These are phyloP conservation scores for Cladorrhinum sp. DNA, from an alignment of 2,329 filamentous ascomycete species.

Conservation along the genomic window DNA sequence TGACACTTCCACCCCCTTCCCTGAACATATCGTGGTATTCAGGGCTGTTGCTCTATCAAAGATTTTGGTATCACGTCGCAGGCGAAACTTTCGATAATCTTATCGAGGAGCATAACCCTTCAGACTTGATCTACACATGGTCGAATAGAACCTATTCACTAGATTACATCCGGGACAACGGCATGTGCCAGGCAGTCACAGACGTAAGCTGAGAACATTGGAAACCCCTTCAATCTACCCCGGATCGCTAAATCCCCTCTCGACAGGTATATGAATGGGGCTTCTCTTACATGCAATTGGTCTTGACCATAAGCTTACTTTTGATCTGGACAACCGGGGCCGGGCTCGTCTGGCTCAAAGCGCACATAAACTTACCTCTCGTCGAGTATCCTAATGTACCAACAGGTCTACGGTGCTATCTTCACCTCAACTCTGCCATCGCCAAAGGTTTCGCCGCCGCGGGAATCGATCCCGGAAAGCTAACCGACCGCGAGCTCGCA, in stretches of 20 bases:
- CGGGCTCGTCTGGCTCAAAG: background rate
- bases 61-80: too few species aligned
- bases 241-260: too few species aligned
- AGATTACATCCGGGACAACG: background rate
- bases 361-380: background rate
- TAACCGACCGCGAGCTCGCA: background rate
- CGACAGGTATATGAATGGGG: background rate
- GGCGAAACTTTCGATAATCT: too few species aligned
- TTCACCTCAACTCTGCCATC: too few species aligned
- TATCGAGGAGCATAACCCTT: too few species aligned
- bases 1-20: background rate
- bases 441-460: too few species aligned
- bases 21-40: background rate
- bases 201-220: background rate
- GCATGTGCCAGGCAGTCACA: background rate
- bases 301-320: background rate
- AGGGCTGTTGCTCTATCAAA: too few species aligned
- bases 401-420: background rate
- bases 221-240: too few species aligned
- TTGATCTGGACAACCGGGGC: background rate
- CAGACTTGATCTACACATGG: background rate
- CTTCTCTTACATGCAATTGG: constrained; percentile 1
- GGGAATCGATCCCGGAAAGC: too few species aligned
- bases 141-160: background rate
- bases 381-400: too few species aligned